A percentile compares a stretch with the other conserved stretches of the same genome.
Evolutionary conservation across 257 asterid genomes (phyloP).

Genomic region (Plantago ovata): DNA sequence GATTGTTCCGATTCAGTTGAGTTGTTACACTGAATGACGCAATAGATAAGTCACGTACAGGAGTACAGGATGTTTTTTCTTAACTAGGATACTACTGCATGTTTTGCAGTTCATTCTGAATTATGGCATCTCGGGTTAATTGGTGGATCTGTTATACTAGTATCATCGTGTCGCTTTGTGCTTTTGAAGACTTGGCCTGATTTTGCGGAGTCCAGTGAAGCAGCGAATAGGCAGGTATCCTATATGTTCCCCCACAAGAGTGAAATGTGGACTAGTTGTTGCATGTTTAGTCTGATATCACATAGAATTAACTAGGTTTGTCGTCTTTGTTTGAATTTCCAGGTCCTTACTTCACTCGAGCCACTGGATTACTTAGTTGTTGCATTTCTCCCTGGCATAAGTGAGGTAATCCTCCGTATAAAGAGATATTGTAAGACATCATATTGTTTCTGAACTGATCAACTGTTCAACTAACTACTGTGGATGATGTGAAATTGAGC

Average conservation of each 20-base stretch:
- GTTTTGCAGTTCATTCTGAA: slow-evolving; percentile 60
- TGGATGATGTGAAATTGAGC: slow-evolving; percentile 14
- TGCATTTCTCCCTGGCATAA: slow-evolving; percentile 78
- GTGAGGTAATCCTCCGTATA: slow-evolving; percentile 48
- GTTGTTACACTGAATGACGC: background rate
- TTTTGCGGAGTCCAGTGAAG: slow-evolving; percentile 78
- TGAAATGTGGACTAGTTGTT: too few relatives aligned
- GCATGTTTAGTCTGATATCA: too few relatives aligned
- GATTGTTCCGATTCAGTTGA: background rate
- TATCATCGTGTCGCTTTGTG: slow-evolving; percentile 71
- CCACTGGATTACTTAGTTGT: slow-evolving; percentile 76
- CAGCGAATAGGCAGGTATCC: slow-evolving; percentile 79
- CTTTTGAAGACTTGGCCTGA: slow-evolving; percentile 74
- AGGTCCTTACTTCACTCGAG: slow-evolving; percentile 79
- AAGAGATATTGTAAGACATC: background rate
- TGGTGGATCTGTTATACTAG: slow-evolving; percentile 58
- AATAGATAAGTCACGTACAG: too few relatives aligned
- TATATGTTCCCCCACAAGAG: too few relatives aligned
- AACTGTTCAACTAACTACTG: slow-evolving; percentile 9
- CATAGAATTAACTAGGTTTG: background rate
- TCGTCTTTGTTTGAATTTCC: slow-evolving; percentile 18
- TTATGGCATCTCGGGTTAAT: slow-evolving; percentile 72
- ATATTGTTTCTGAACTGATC: slow-evolving; percentile 8
- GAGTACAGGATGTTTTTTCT: too few relatives aligned
- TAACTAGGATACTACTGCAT: background rate